Evolutionary conservation across 2,329 filamentous ascomycete genomes (phyloP).

Genomic region (Aspergillus sp.): DNA sequence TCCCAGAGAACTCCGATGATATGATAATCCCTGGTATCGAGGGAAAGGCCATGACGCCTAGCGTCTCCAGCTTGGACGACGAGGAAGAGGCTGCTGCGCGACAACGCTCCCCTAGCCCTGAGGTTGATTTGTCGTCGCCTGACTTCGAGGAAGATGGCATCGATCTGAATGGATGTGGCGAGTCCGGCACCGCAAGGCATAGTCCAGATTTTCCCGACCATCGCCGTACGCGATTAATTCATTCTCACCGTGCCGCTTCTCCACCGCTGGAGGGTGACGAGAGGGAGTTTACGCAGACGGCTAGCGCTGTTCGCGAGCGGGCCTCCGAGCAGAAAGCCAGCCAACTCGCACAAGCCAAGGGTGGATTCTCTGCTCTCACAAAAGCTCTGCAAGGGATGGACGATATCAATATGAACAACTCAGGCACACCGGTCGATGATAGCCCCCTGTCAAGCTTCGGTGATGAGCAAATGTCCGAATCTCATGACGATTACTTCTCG

Average conservation of each 20-base stretch:
- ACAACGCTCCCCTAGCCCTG: conserved; percentile 75
- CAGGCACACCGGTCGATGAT: conserved; percentile 38
- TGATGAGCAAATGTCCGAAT: conserved; percentile 34
- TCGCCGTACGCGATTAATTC: conserved; percentile 60
- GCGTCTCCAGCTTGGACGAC: conserved; percentile 75
- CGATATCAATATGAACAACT: conserved; percentile 33
- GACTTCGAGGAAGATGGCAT: conserved; percentile 79
- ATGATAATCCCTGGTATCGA: conserved; percentile 54
- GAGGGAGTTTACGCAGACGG: conserved; percentile 95
- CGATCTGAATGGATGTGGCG: conserved; percentile 57
- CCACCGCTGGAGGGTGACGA: conserved; percentile 93
- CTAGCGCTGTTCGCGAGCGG: conserved; percentile 74
- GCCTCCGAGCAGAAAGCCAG: conserved; percentile 44
- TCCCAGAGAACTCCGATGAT: conserved; percentile 68
- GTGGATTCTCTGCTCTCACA: conserved; percentile 41
- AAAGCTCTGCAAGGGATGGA: conserved; percentile 49
- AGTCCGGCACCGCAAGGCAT: conserved; percentile 61
- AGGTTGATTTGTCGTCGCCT: conserved; percentile 85
- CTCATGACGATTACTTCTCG: conserved; percentile 43
- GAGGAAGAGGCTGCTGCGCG: conserved; percentile 65
- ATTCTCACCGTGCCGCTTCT: conserved; percentile 74
- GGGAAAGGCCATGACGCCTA: conserved; percentile 76
- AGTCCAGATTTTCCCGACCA: conserved; percentile 57
- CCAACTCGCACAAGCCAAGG: conserved; percentile 31
- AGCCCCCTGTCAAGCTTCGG: conserved; percentile 37